A percentile compares a stretch with the other conserved stretches of the same genome.
Conservation (phyloP, 2,329 filamentous ascomycete genomes). For the Dactylella cylindrospora region DNA sequence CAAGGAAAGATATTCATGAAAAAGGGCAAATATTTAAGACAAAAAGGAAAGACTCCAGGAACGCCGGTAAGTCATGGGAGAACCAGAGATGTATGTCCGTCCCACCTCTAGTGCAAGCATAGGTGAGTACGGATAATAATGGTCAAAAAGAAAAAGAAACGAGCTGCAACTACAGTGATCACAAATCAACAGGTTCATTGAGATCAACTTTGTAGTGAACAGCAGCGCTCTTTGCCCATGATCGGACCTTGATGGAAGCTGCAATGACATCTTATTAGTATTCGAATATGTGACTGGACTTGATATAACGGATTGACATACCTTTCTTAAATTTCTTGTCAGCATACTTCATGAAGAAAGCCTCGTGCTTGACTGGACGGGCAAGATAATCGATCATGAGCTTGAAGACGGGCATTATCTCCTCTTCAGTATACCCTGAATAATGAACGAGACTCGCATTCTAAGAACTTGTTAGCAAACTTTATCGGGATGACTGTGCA, state of each 20-base stretch:
- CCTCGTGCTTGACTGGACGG: slow-evolving; percentile 86
- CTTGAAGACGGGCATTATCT: slow-evolving; percentile 87
- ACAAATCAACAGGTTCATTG: slow-evolving; percentile 36
- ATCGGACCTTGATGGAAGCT: slow-evolving; percentile 48
- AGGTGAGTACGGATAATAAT: slow-evolving; percentile 26
- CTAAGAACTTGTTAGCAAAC: slow-evolving; percentile 54
- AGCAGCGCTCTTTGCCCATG: slow-evolving; percentile 40
- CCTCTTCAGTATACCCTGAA: slow-evolving; percentile 86
- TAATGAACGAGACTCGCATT: slow-evolving; percentile 86
- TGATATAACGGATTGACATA: slow-evolving; percentile 61
- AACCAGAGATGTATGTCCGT: slow-evolving; percentile 29
- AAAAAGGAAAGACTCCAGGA: slow-evolving; percentile 30
- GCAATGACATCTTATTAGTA: slow-evolving; percentile 48
- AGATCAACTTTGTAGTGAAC: slow-evolving; percentile 41
- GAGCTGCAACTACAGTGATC: slow-evolving; percentile 11
- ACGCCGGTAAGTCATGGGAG: slow-evolving; percentile 43
- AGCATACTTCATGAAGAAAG: slow-evolving; percentile 99
- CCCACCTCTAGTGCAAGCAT: slow-evolving; percentile 38
- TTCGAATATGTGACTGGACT: background rate
- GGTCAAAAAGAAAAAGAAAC: slow-evolving; percentile 18
- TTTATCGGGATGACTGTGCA: background rate
- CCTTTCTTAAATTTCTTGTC: slow-evolving; percentile 99
- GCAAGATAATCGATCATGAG: slow-evolving; percentile 97
- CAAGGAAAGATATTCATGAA: slow-evolving; percentile 1
- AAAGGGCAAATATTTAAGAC: slow-evolving; percentile 13